Evolutionary conservation across 2,329 filamentous ascomycete genomes (phyloP).

Genomic region (Diaporthe destruens): DNA sequence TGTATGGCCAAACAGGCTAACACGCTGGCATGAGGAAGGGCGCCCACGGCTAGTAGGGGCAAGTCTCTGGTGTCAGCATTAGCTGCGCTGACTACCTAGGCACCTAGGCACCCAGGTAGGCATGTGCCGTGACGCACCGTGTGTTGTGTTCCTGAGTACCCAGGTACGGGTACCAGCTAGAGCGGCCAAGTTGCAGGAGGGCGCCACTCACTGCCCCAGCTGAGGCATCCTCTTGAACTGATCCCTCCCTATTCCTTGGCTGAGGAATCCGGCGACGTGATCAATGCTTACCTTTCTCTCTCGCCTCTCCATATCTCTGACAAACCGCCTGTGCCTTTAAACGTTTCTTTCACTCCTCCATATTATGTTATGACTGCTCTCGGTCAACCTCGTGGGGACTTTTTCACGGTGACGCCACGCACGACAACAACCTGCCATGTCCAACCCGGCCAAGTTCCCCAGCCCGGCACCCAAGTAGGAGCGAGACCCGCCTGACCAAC

Average conservation of each 20-base stretch:
- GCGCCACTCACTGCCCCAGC: constrained; percentile 23
- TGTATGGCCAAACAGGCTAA: background rate
- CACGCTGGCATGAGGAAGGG: constrained; percentile 21
- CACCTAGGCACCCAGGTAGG: too few relatives aligned
- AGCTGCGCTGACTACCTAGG: background rate
- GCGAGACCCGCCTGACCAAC: constrained; percentile 17
- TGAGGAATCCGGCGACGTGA: constrained; percentile 31
- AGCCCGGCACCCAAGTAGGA: constrained; percentile 27
- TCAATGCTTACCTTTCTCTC: constrained; percentile 18
- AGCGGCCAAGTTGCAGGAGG: constrained; percentile 15
- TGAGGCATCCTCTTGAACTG: constrained; percentile 22
- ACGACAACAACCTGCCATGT: background rate
- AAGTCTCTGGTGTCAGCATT: constrained; percentile 4
- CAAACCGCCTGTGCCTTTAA: background rate
- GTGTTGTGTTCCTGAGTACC: too few relatives aligned
- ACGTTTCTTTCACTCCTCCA: background rate
- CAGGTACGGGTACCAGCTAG: background rate
- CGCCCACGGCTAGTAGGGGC: background rate
- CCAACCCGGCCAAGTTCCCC: constrained; percentile 16
- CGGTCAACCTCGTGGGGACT: background rate
- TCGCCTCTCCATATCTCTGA: background rate
- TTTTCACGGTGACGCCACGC: background rate
- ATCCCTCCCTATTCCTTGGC: constrained; percentile 33
- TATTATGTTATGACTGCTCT: background rate
- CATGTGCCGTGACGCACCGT: too few relatives aligned